Percentiles rank a stretch among this genome's conserved stretches.
Conservation (phyloP, 306 rosid species). For the Carpinus viminea region DNA sequence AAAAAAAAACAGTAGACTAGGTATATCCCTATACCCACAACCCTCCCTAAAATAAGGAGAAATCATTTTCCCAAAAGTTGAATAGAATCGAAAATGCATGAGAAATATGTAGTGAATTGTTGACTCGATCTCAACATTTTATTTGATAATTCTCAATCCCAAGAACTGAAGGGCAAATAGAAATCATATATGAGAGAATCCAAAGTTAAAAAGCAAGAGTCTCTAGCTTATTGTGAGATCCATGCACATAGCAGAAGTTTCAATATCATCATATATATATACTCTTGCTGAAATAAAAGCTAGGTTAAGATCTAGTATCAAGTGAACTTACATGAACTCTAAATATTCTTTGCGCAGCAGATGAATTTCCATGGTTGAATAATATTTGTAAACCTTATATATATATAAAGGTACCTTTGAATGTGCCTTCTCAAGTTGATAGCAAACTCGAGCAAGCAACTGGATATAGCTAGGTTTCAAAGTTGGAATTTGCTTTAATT, state of each 20-base stretch:
- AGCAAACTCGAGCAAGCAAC: conserved; percentile 19
- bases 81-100: neutral
- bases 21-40: neutral
- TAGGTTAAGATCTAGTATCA: conserved; percentile 8
- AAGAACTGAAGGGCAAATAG: neutral
- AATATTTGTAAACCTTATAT: neutral
- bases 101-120: neutral
- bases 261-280: neutral
- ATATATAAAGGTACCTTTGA: neutral
- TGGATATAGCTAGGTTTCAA: conserved; percentile 21
- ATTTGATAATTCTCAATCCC: neutral
- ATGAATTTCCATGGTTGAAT: neutral
- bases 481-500: conserved; percentile 27
- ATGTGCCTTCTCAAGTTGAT: neutral
- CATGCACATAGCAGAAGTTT: neutral
- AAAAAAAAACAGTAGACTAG: neutral
- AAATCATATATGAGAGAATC: neutral
- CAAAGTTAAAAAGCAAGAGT: neutral
- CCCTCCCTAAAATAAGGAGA: neutral
- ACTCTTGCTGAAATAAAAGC: conserved; percentile 6
- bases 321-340: conserved; percentile 24
- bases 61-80: neutral
- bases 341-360: conserved; percentile 3
- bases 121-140: neutral
- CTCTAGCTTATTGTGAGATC: neutral